Base-by-base conservation (phyloP, 352 stramenopile species). In the Plasmopara viticola region DNA sequence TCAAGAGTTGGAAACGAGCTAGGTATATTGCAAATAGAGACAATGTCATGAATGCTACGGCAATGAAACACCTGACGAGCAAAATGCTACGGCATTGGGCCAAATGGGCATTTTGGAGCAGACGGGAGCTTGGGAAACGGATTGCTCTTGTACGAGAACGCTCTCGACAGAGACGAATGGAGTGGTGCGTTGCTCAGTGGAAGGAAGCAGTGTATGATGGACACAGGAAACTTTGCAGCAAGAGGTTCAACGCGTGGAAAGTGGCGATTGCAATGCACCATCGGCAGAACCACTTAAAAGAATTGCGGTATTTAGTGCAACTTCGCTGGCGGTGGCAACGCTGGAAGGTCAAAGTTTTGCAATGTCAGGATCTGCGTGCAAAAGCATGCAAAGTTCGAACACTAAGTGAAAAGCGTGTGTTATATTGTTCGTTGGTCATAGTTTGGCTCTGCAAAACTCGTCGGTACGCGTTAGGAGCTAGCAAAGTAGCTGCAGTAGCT, bases 71-170 rank as follows among this genome's bases (percentile, higher is more conserved):
- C 17, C 50, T 62, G 37, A 15, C 44, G 6, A 41, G 37, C 0
- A 64, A 55, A 33, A 53, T 62, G 46, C 12, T 69, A 10, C 33
- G 51, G 17, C 61, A 66, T 29, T 69, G 61, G 61, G 34, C 61
- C 13, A 64, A 54, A 48, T 69, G 61, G 61, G 57, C 56, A 17
- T 58, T 44, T 25, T 65, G 56, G 61, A 65, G 47, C 51, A 58
- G 33, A 9, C 35, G 51, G 18, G 56, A 62, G 17, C 7, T 69
- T 25, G 39, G 38, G 10, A 28, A n/a, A 25, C 64, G 43, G 25
- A 51, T 65, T 31, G 12, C 29, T 38, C 33, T 37, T 15, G 47
- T 62, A 10, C 37, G 44, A 39, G 20, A 56, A 31, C 56, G 43
- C 42, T 12, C 38, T 30, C 47, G 13, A 10, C 51, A 39, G 20